Base-by-base conservation (phyloP, 805 yeast species). In the Metschnikowia cerradonensis region DNA sequence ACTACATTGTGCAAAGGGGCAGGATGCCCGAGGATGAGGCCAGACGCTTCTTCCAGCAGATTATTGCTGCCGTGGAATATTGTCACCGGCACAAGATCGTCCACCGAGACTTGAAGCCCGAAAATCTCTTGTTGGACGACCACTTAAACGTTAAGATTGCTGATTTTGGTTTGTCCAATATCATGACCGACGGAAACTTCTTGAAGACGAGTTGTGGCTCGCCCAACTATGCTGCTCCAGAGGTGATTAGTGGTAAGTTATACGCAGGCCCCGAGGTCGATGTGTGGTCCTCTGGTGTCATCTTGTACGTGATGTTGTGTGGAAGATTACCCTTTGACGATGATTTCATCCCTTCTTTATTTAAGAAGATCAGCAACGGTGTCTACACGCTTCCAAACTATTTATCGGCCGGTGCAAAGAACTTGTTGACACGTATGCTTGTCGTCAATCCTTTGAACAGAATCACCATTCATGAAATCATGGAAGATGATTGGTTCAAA, bases 241-340 rank as follows among this genome's bases (percentile, higher is more conserved):
- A 91, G 69, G 97, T 91, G 30, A 91, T 91, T 51, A 83, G 91
- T 54, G 97, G 97, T 34, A 90, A 92, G 66, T 76, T 92, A 48
- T 92, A 91, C 61, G 98, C 97, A 2, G 98, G 98, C 8, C 97
- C 98, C 2, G 97, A 92, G 69, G 97, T 92, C 44, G 98, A 91
- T 67, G 97, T 91, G 49, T 91, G 98, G 98, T 87, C 96, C 0
- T 88, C 96, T 64, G 98, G 98, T 61, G 97, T 92, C 37, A 90
- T 92, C 44, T 74, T 91, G 49, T 92, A 91, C 60, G 98, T 91
- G 48, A 91, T 91, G 97, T 76, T 92, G 47, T 91, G 97, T 69
- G 97, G 98, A 37, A 77, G 97, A 60, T 77, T 91, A 60, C 98
- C 98, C 13, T 91, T 91, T 67, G 98, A 91, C 69, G 98, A 91